Evolutionary conservation across 177 flowering plant genomes (phyloP), one percentile per base, ranked within the genome.

Genomic region (Tripterygium wilfordii): DNA sequence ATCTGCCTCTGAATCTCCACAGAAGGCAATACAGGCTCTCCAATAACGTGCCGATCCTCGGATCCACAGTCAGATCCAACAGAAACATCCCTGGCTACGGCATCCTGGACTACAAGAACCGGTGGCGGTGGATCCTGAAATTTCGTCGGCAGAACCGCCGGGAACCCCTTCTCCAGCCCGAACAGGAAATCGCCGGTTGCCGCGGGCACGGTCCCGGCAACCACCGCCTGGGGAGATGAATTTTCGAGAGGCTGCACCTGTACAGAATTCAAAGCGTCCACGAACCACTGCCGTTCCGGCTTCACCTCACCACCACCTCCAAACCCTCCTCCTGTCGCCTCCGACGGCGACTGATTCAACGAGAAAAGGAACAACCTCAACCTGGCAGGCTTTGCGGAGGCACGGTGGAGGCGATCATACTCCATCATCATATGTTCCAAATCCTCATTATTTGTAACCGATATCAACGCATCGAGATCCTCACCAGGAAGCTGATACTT

Each of bases 401-500:
- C 55, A 2, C 80, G 71, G 21, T 50, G 42, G 20, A 87, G 57
- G 9, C 96, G 83, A 45, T 87, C 91, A 42, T 84, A 84, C 56
- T 87, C 96, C 10, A 63, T 30, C 87, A 84, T 78, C 89, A 87
- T 80, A 58, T 86, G 91, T 36, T 83, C 91, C 25, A 86, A 71
- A 60, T 86, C 96, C 47, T 86, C 96, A 16, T 84, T 87, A 30
- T 77, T 79, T 22, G 85, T 87, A 8, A 86, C 88, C 8, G 96
- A 84, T 23, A 84, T 79, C 54, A 84, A 53, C 0, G 96, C 85
- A 42, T 87, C 96, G 21, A 84, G 82, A 48, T 84, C 89, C 33
- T 87, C 88, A 0, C 92, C 92, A 3, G 91, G 96, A 3, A 84
- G 67, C 60, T 86, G 95, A 30, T 86, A 83, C 76, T 79, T 83